A percentile compares a stretch with the other conserved stretches of the same genome.
phyloP scores from a whole-genome alignment of 306 rosid species.

The Dryas alaskensis region DNA sequence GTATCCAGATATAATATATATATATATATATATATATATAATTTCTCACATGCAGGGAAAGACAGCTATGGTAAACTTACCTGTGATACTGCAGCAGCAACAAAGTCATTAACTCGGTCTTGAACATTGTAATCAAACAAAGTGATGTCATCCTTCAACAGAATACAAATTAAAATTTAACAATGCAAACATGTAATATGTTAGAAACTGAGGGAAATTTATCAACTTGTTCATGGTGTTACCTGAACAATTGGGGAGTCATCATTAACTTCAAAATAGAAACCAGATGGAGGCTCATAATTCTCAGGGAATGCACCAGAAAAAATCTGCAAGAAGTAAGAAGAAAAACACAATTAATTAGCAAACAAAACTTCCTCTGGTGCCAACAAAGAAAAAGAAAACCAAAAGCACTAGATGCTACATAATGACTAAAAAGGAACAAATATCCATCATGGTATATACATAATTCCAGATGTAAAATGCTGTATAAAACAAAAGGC shows the following conservation, averaged over 20 bases:
- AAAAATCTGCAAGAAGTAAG: constrained; percentile 37
- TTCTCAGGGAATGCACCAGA: constrained; percentile 54
- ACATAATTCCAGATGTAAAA: background rate
- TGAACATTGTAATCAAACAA: constrained; percentile 58
- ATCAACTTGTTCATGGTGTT: constrained; percentile 26
- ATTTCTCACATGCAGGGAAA: constrained; percentile 7
- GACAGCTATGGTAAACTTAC: constrained; percentile 24
- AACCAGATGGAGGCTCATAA: constrained; percentile 58
- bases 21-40: background rate
- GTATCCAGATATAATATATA: background rate
- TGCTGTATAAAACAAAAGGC: background rate
- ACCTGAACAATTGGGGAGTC: constrained; percentile 53
- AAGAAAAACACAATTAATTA: constrained; percentile 1
- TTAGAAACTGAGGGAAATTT: constrained; percentile 15
- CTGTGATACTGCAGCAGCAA: constrained; percentile 57
- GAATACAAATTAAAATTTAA: constrained; percentile 21
- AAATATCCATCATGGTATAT: background rate
- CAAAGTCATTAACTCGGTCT: constrained; percentile 51
- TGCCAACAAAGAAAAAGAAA: background rate
- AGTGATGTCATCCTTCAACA: constrained; percentile 41
- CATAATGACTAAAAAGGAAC: background rate
- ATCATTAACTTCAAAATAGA: constrained; percentile 59
- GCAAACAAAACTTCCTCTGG: constrained; percentile 4
- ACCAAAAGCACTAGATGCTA: background rate
- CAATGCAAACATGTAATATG: constrained; percentile 18